Evolutionary conservation across 345 rosid genomes (phyloP), one percentile per base, ranked within the genome.

Genomic region (Brassica carinata): DNA sequence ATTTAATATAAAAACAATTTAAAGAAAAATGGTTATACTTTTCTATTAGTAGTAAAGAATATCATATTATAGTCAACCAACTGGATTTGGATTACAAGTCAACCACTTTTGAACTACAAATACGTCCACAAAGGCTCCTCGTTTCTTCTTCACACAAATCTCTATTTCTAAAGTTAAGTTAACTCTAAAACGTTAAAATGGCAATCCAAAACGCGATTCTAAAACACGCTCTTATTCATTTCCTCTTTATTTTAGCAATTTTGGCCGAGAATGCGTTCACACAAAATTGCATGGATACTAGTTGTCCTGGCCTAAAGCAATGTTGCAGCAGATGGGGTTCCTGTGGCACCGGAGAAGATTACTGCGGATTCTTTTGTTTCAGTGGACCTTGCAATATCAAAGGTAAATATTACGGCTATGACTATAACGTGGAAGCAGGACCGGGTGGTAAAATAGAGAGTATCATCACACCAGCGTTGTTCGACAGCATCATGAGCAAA

Each of bases 391-490:
- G 84, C 53, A 23, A 66, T 14, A 57, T 67, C 69, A 79, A 71
- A 45, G 27, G 79, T 1, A 57, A 74, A 11, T 34, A 61, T 34
- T 29, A 73, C 26, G 64, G 75, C 69, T 45, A n/a, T 63, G 87
- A 7, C 69, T 87, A 6, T 14, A 2, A 83, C 2, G 75, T 83
- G 6, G 82, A 74, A 26, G 55, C 76, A 4, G 73, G 78, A 36
- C 75, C 73, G 19, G 57, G 74, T 33, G 78, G 55, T 63, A 63
- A 83, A 0, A 87, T 88, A 19, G 84, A 87, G 40, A 84, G 36
- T n/a, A 38, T 85, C 9, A 85, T 90, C 2, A 85, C 91, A 14
- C 3, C 77, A 0, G 48, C 15, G 0, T 83, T 89, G 72, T 89
- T 87, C 33, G 53, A 85, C 8, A 85, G 81, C n/a, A 89, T 88